Evolutionary conservation across 257 asterid species (phyloP).

Genomic region (Vinca minor): DNA sequence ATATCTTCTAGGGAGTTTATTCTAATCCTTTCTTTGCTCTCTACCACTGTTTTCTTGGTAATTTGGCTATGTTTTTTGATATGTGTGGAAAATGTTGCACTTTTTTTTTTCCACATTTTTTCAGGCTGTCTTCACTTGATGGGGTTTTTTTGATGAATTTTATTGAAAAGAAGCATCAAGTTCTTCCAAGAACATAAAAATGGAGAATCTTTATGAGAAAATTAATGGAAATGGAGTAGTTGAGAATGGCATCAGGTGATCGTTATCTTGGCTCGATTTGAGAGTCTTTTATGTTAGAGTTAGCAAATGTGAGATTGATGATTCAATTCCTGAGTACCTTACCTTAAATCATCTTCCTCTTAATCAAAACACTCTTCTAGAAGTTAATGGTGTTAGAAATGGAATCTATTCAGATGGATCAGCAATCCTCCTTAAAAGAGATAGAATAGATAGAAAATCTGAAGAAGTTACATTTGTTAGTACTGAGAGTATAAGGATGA

Average conservation of each 20-base stretch:
- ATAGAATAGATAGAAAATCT: constrained; percentile 46
- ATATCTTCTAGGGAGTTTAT: too few relatives aligned
- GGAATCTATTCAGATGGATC: too few relatives aligned
- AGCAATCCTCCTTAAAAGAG: constrained; percentile 49
- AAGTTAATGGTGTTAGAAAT: constrained; percentile 55
- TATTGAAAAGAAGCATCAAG: constrained; percentile 22
- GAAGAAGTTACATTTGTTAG: constrained; percentile 60
- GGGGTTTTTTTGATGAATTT: constrained; percentile 30
- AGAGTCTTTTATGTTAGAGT: constrained; percentile 59
- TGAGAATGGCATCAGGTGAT: constrained; percentile 32
- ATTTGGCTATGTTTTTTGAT: constrained; percentile 18
- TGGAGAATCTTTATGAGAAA: constrained; percentile 30
- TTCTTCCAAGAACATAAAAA: constrained; percentile 22
- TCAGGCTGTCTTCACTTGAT: constrained; percentile 26
- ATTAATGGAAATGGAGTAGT: constrained; percentile 23
- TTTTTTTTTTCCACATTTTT: constrained; percentile 13
- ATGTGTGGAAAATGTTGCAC: constrained; percentile 18
- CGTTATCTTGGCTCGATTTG: constrained; percentile 61
- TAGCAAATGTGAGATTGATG: constrained; percentile 53
- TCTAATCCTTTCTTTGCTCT: neutral
- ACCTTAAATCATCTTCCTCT: constrained; percentile 56
- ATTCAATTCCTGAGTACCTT: constrained; percentile 43
- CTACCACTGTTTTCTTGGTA: constrained; percentile 11
- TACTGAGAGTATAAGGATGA: constrained; percentile 51
- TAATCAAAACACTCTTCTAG: constrained; percentile 48